A percentile compares a stretch with the other conserved stretches of the same genome.
These are phyloP conservation scores for Citropsis articulata DNA, from an alignment of 345 rosid genomes.

Conservation along the genomic window DNA sequence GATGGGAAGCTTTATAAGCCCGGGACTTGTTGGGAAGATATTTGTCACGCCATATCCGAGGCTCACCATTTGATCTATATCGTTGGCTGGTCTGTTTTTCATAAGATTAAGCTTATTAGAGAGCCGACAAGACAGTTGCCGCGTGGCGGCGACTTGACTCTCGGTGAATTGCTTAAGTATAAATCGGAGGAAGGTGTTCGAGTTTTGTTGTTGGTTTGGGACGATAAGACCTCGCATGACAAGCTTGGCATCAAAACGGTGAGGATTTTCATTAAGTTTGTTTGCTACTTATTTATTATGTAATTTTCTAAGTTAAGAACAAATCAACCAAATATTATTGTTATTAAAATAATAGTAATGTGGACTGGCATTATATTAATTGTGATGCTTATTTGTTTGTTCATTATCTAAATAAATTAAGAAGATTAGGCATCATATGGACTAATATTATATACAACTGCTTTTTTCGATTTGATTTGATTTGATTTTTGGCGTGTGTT, in stretches of 20 bases:
- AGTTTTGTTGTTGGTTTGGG: constrained; percentile 84
- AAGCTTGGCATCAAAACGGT: constrained; percentile 61
- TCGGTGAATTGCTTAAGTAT: constrained; percentile 89
- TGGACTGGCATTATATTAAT: background rate
- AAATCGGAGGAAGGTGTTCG: constrained; percentile 94
- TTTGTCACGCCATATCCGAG: constrained; percentile 77
- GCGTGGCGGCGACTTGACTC: constrained; percentile 64
- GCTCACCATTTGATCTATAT: constrained; percentile 96
- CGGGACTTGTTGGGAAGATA: constrained; percentile 87
- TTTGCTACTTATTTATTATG: background rate
- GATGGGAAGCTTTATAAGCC: constrained; percentile 43
- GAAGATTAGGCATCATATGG: background rate
- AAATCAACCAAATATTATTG: background rate
- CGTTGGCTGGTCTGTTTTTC: constrained; percentile 86
- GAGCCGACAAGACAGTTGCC: constrained; percentile 71
- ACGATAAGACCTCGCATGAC: constrained; percentile 85
- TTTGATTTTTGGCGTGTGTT: background rate
- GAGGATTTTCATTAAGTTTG: constrained; percentile 18
- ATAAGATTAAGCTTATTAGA: constrained; percentile 75
- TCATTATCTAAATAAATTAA: background rate
- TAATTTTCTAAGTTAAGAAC: background rate
- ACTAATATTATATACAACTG: background rate
- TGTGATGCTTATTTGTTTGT: background rate
- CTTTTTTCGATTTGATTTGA: background rate
- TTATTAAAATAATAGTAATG: background rate